A percentile compares a stretch with the other conserved stretches of the same genome.
phyloP scores from a whole-genome alignment of 176 grass and related monocot species.

The Hordeum marinum region DNA sequence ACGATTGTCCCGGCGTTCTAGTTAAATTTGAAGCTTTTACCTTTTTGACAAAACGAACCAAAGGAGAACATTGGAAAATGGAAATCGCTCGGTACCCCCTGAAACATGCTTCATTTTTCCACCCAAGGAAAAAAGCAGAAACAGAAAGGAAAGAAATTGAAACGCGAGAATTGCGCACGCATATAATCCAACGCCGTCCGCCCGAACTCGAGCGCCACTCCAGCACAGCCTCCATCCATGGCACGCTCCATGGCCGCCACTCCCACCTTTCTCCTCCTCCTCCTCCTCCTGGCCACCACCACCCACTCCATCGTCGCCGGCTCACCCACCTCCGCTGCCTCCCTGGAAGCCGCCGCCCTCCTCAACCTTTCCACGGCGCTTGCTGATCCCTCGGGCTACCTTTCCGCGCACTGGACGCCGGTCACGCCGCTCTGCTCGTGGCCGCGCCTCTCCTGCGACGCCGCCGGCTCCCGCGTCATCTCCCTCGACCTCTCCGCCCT shows the following conservation, averaged over 20 bases:
- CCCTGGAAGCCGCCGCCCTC: slow-evolving; percentile 40
- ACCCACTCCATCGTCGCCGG: not conserved
- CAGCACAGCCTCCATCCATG: slow-evolving; percentile 20
- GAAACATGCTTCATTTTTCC: not conserved
- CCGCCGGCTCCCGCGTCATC: slow-evolving; percentile 15
- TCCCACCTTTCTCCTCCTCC: slow-evolving; percentile 18
- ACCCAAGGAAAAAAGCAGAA: not conserved
- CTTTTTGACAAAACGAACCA: too few species aligned
- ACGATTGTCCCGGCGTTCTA: too few species aligned
- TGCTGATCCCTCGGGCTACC: slow-evolving; percentile 37
- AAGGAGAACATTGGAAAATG: not conserved
- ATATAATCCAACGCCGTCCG: slow-evolving; percentile 42
- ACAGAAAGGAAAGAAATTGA: not conserved
- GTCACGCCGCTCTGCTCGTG: slow-evolving; percentile 46
- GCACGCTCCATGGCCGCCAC: slow-evolving; percentile 7
- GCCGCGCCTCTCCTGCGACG: slow-evolving; percentile 60
- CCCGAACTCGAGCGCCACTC: slow-evolving; percentile 21
- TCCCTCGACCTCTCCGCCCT: slow-evolving; percentile 71
- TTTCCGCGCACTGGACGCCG: slow-evolving; percentile 59
- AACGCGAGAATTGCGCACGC: not conserved
- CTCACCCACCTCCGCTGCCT: not conserved
- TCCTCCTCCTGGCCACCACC: slow-evolving; percentile 22
- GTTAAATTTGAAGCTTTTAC: too few species aligned
- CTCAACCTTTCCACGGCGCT: slow-evolving; percentile 46
- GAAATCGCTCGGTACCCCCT: too few species aligned